Base-by-base conservation (phyloP, 2,329 filamentous ascomycete species). In the Didymella sp. region DNA sequence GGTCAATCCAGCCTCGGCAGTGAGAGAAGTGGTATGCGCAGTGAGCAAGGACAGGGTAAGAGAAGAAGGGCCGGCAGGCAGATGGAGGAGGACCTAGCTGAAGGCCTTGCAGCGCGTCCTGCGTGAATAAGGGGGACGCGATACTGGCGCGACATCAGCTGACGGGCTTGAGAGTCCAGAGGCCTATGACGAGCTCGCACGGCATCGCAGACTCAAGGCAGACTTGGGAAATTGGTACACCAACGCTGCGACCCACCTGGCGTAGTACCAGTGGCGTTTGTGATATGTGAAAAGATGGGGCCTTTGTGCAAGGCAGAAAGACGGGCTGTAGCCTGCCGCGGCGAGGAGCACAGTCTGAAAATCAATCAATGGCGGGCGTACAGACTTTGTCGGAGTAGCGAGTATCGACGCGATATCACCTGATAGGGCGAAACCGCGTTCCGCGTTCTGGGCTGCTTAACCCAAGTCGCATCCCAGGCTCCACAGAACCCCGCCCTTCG, bases 401-500 rank as follows among this genome's bases (percentile, higher is more conserved):
- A 42, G 38, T 31, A 40, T 25, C 21, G 21, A 49, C 70, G 67
- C 71, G 70, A 68, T 72, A 68, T 74, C 72, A 73, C 60, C 57
- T 73, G 72, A 73, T 63, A 58, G 53, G 64, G 70, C 63, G 70
- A 61, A 46, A 52, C 28, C 64, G 69, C 44, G 68, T 62, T 62
- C 43, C 22, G 19, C n/a, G n/a, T n/a, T n/a, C n/a, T n/a, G n/a
- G n/a, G n/a, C n/a, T n/a, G n/a, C n/a, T n/a, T n/a, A n/a, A n/a
- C n/a, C n/a, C n/a, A n/a, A n/a, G n/a, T n/a, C n/a, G n/a, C n/a
- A n/a, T n/a, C n/a, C n/a, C n/a, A n/a, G n/a, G n/a, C n/a, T n/a
- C n/a, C n/a, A n/a, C n/a, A n/a, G n/a, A n/a, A n/a, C n/a, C n/a
- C n/a, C n/a, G n/a, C n/a, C n/a, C 35, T 38, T 6, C 19, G 35